Base-by-base conservation (phyloP, 2,329 filamentous ascomycete genomes). In the Colletotrichum theobromicola region DNA sequence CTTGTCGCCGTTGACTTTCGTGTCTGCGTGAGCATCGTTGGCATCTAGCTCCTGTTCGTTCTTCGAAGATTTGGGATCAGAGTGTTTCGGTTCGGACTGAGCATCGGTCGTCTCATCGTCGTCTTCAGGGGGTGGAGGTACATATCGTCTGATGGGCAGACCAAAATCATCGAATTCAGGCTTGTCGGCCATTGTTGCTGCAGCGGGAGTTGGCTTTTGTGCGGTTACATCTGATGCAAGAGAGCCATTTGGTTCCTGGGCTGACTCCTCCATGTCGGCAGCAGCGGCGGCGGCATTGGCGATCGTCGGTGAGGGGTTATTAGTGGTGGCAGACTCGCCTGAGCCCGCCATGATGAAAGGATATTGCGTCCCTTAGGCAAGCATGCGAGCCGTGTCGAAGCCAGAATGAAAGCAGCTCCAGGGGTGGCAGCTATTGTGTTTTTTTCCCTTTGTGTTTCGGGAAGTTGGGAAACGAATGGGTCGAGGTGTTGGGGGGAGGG, bases 101-200 rank as follows among this genome's bases (percentile, higher is more conserved):
- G 60, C 32, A n/a, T 72, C 69, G 46, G 64, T 65, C 60, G 57
- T 68, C 42, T 63, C 55, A 62, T 76, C 75, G 16, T 68, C 64
- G 50, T 68, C 72, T 55, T 76, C 70, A n/a, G 67, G 64, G 13
- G 75, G 61, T 35, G 84, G 82, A 68, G 81, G 83, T 79, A 82
- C 79, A 79, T 82, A 88, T 78, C 87, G 90, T 81, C 87, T 88
- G 76, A 93, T 88, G 21, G 93, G 93, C 76, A 95, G 84, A 65
- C 93, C 93, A 81, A 94, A 95, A 77, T 95, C 93, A 82, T 95
- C 93, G 74, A 92, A 84, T 79, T 93, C 90, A 64, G 80, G 82
- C 72, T 78, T 79, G 75, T 79, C 80, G 75, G 79, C 78, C 76
- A 80, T 78, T 80, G 81, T 83, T 77, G 58, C 77, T 72, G 75